Base-by-base conservation (phyloP, 495 filamentous ascomycete species). In the Glutinoglossum americanum region DNA sequence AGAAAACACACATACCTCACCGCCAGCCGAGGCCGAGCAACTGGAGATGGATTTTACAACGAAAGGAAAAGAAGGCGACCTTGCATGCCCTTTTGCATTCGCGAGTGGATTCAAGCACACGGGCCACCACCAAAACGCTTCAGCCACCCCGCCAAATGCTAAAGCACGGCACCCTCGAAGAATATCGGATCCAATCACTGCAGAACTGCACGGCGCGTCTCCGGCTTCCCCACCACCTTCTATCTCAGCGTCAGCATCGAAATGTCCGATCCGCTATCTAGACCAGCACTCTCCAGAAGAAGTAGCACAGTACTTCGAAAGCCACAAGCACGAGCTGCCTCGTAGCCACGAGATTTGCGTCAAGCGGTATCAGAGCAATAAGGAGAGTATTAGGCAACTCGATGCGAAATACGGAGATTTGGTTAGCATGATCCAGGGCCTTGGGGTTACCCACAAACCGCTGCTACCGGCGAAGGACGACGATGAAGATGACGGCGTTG, bases 381-480 rank as follows among this genome's bases (percentile, higher is more conserved):
- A 84, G 28, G 76, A 83, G 59, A 83, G 85, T 59, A 87, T 94
- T 62, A 78, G 78, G 57, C 82, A 88, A 63, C 72, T 95, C 27
- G 89, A 95, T 64, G 85, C 84, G 44, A 95, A 95, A 63, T 95
- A 95, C 61, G 89, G 87, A 3, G 87, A 79, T 63, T 72, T 94
- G 26, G 86, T 83, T 58, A 89, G 76, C 69, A 94, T 95, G 88
- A 89, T 95, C 54, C 80, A 86, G 65, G 86, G 85, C 25, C 72
- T 95, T 27, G 83, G 87, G 51, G 73, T 77, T 57, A 88, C 89
- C 60, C 89, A 95, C 64, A 83, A 87, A 66, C 79, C 83, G 0
- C 81, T 87, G 74, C 70, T 95, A 10, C 85, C 86, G 0, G 70
- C 74, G 19, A 73, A 81, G 30, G 76, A 74, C 32, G 67, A 71